Base-by-base conservation (phyloP, 345 rosid species). In the Camelina sativa region DNA sequence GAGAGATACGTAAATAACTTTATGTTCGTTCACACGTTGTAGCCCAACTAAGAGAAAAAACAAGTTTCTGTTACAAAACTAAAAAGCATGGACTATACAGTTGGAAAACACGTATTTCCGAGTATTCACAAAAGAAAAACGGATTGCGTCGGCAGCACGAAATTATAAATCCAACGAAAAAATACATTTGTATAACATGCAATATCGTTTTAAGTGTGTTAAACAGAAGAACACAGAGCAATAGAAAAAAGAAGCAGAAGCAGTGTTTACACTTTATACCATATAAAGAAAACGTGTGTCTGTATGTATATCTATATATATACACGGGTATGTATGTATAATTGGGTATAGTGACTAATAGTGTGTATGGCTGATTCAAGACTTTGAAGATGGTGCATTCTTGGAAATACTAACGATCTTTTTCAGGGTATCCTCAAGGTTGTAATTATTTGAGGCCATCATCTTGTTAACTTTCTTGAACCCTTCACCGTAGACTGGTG, bases 401-500 rank as follows among this genome's bases (percentile, higher is more conserved):
- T 73, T 56, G 37, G 57, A 65, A 12, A 0, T 15, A 4, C 7
- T n/a, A 38, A 67, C 48, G 34, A 58, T 50, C 1, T 48, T 6
- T 43, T 82, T 86, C 0, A 94, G 85, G 41, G 97, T 90, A 4
- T 55, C 80, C 60, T 7, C 28, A 32, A 92, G 89, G 43, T 0
- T 54, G 54, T 84, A 77, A 23, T 82, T 76, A 61, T 82, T 87
- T 40, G 66, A 57, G 47, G 84, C 85, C 15, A 91, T 86, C 4
- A 93, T 91, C 67, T 53, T 35, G 55, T 74, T 58, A 4, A 93
- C 99, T 1, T 77, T 74, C 75, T 85, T 82, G 81, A 87, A 91
- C 22, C 98, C 97, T 48, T 37, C 75, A 12, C 97, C 96, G 41
- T 89, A 94, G 30, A 84, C 84, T 0, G 78, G 82, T 28, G 97